Conservation (phyloP, 805 yeast species). For the Yarrowia osloensis region DNA sequence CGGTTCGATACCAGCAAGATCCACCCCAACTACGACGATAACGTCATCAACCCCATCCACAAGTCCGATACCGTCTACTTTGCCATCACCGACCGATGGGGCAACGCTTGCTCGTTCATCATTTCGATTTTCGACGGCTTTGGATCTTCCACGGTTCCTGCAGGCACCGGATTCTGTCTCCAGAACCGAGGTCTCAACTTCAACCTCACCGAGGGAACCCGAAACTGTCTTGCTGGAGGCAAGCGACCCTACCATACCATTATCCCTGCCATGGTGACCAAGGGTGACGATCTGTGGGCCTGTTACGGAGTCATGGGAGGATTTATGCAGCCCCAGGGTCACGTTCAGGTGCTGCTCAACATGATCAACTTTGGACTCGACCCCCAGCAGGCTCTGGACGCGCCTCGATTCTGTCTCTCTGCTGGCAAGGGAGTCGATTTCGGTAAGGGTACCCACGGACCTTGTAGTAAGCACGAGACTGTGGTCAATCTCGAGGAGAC, state of each 20-base stretch:
- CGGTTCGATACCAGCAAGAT: constrained; percentile 49
- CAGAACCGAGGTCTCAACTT: constrained; percentile 81
- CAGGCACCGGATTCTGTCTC: constrained; percentile 60
- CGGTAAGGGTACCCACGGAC: constrained; percentile 65
- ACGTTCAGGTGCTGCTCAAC: constrained; percentile 73
- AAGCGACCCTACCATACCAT: constrained; percentile 83
- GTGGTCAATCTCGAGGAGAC: constrained; percentile 68
- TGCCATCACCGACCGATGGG: constrained; percentile 62
- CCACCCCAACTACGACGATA: constrained; percentile 47
- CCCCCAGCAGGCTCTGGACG: constrained; percentile 74
- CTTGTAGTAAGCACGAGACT: constrained; percentile 57
- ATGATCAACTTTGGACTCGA: constrained; percentile 60
- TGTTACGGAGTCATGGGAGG: constrained; percentile 87
- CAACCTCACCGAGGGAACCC: constrained; percentile 56
- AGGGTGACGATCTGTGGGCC: constrained; percentile 52
- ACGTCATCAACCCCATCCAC: constrained; percentile 54
- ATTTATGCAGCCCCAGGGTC: constrained; percentile 84
- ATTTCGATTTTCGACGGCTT: constrained; percentile 70
- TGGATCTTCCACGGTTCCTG: constrained; percentile 70
- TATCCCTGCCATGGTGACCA: constrained; percentile 77
- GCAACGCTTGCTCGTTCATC: constrained; percentile 81
- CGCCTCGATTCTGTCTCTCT: constrained; percentile 66
- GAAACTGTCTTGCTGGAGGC: constrained; percentile 64
- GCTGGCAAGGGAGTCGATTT: constrained; percentile 52
- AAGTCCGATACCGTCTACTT: constrained; percentile 74